These are phyloP conservation scores for Pholiota conissans DNA, from an alignment of 768 basidiomycete genomes.

Conservation along the genomic window DNA sequence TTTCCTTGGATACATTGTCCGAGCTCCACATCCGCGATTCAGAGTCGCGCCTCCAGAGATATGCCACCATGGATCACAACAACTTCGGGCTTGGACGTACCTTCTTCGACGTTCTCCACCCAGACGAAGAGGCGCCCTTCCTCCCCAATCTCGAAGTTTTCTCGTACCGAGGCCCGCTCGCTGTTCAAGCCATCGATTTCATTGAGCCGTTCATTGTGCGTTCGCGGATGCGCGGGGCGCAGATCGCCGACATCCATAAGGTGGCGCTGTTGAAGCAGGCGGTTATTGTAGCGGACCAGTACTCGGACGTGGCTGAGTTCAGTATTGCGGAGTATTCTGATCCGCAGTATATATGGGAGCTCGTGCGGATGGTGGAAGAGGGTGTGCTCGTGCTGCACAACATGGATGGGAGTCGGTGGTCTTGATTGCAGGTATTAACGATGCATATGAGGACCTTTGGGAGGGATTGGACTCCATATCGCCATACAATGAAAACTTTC, in stretches of 20 bases:
- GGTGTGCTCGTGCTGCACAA: slow-evolving; percentile 10
- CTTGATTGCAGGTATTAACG: no score
- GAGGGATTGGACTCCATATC: no score
- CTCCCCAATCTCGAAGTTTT: slow-evolving; percentile 13
- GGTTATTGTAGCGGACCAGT: slow-evolving; percentile 11
- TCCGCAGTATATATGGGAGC: slow-evolving; percentile 17
- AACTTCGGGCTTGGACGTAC: slow-evolving; percentile 4
- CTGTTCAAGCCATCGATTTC: slow-evolving; percentile 16
- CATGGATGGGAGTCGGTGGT: slow-evolving; percentile 12
- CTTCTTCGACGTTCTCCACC: slow-evolving; percentile 18
- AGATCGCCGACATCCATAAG: neutral
- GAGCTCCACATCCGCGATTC: slow-evolving; percentile 11
- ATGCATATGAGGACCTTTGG: no score
- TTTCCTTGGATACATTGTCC: neutral
- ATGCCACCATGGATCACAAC: neutral
- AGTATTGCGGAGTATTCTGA: slow-evolving; percentile 17
- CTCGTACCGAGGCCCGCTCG: slow-evolving; percentile 13
- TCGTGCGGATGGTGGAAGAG: slow-evolving; percentile 14
- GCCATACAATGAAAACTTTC: no score
- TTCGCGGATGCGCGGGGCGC: slow-evolving; percentile 10
- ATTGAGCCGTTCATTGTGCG: slow-evolving; percentile 17
- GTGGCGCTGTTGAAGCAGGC: slow-evolving; percentile 11
- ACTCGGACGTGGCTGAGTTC: slow-evolving; percentile 9
- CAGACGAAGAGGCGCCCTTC: slow-evolving; percentile 9
- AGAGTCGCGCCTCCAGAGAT: neutral